Evolutionary conservation across 805 yeast species (phyloP).

Genomic region (Wickerhamiella nectarea): DNA sequence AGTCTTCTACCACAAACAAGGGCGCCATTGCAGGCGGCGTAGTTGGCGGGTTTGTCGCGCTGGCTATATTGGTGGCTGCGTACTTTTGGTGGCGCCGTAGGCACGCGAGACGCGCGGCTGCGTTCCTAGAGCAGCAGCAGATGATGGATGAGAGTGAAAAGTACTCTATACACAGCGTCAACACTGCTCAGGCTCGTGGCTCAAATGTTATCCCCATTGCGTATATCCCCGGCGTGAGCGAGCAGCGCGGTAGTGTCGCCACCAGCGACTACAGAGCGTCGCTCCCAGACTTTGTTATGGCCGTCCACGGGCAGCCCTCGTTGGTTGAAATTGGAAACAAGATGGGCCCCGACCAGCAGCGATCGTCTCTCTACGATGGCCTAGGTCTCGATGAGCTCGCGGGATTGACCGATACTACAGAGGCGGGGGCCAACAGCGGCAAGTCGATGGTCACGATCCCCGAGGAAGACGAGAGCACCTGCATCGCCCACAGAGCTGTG

Average conservation of each 20-base stretch:
- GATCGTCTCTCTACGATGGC: conserved; percentile 3
- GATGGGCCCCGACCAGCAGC: not conserved
- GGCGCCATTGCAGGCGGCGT: conserved; percentile 67
- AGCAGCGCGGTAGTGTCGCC: conserved; percentile 26
- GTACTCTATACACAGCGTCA: conserved; percentile 15
- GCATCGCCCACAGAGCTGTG: not conserved
- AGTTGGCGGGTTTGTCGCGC: conserved; percentile 43
- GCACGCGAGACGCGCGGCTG: conserved; percentile 1
- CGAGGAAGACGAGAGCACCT: conserved; percentile 4
- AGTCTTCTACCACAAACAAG: conserved; percentile 16
- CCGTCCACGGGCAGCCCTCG: conserved; percentile 61
- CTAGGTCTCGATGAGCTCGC: conserved; percentile 4
- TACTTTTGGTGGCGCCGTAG: conserved; percentile 21
- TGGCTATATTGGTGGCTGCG: conserved; percentile 28
- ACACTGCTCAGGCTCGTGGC: conserved; percentile 36
- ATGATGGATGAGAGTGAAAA: conserved; percentile 2
- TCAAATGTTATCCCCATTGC: conserved; percentile 85
- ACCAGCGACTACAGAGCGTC: conserved; percentile 31
- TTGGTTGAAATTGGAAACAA: conserved; percentile 37
- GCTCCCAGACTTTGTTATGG: conserved; percentile 41
- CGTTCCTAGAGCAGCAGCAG: conserved; percentile 1
- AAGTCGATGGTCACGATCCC: conserved; percentile 12
- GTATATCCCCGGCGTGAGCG: conserved; percentile 75
- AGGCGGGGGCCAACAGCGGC: conserved; percentile 11
- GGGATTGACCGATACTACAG: conserved; percentile 8